Base-by-base conservation (phyloP, 345 rosid genomes). In the Gossypium ekmanianum region DNA sequence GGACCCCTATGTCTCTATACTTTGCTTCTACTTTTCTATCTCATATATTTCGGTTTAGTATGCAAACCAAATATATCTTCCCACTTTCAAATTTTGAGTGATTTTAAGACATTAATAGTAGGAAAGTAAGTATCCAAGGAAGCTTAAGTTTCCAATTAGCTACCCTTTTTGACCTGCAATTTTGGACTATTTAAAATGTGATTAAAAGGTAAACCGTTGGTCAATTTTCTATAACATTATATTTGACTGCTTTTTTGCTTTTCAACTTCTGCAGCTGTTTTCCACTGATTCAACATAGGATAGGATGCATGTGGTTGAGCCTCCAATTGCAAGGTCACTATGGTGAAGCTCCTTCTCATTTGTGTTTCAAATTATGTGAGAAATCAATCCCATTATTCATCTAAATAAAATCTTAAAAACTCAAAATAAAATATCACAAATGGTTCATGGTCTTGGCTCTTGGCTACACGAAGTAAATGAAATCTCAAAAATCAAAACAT, bases 91-190 rank as follows among this genome's bases (percentile, higher is more conserved):
- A 13, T 29, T 3, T 61, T 29, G 12, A 47, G 12, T 47, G 51
- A 10, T 61, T 61, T 61, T 26, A 27, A 9, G 29, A 61, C 66
- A 61, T 29, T 29, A 29, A 29, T 29, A 29, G 39, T 4, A 29
- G 39, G 39, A 27, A 18, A 61, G 41, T 34, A 34, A 34, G 41
- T 34, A 34, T 34, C 41, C 41, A 5, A 34, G 41, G 41, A 34
- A 34, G 41, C 24, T 39, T 3, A 13, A 9, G 24, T n/a, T n/a
- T 39, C 71, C 17, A 54, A 17, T 50, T 45, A 52, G 34, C 3
- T 18, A 2, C 16, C 48, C 18, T 27, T 77, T 74, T 78, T 81
- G 83, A 81, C 86, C 83, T 79, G 75, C 51, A 47, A 47, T 47
- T 20, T 16, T 41, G 17, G 69, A 22, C 51, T 43, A 71, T 43